phyloP scores from a whole-genome alignment of 371 early-diverging fungal genomes.

The Mortierella sp. region DNA sequence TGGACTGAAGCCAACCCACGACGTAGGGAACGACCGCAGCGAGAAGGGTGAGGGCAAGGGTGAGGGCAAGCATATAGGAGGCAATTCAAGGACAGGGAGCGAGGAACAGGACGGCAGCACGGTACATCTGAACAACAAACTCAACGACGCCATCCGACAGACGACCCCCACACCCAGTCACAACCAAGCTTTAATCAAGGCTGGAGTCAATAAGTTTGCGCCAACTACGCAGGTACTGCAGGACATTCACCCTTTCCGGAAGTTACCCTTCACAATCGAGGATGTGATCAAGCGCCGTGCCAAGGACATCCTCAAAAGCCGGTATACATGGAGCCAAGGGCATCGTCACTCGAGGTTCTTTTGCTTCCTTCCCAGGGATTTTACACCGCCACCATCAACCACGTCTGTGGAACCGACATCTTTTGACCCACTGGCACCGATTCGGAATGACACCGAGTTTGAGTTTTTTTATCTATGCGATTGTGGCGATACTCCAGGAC shows the following conservation, averaged over 20 bases:
- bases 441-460: conserved; percentile 3
- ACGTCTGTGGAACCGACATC: not conserved
- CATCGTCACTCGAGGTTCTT: conserved; percentile 31
- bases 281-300: conserved; percentile 28
- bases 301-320: conserved; percentile 18
- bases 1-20: not conserved
- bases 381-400: not conserved
- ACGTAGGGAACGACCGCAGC: too few species aligned
- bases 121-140: not conserved
- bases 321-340: conserved; percentile 30
- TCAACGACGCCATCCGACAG: not conserved
- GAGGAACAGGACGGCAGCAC: not conserved
- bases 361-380: conserved; percentile 24
- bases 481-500: conserved; percentile 29
- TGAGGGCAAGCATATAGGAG: not conserved
- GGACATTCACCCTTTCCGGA: not conserved
- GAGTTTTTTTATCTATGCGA: conserved; percentile 36
- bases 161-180: not conserved
- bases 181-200: too few species aligned
- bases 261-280: conserved; percentile 10
- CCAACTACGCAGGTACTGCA: not conserved
- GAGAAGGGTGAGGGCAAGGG: too few species aligned
- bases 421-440: not conserved
- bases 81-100: not conserved
- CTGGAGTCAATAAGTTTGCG: not conserved